Evolutionary conservation across 2,329 filamentous ascomycete species (phyloP).

Genomic region (Penicillium sp.): DNA sequence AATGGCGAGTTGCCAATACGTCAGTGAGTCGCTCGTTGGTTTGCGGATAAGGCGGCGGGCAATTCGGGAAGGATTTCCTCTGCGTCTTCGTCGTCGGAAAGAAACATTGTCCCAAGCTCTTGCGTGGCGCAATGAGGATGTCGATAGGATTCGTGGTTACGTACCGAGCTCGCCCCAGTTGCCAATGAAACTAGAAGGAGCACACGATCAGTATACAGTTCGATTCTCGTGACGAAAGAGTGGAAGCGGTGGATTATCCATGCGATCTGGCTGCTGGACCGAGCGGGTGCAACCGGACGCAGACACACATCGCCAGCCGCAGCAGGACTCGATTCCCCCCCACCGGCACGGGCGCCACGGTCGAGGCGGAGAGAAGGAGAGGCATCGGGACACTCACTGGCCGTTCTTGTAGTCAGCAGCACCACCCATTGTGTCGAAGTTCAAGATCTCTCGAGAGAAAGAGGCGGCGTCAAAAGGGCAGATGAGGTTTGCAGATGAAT

Average conservation of each 20-base stretch:
- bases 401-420: conserved; percentile 39
- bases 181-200: conserved; percentile 60
- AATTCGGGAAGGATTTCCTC: neutral
- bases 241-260: too few relatives aligned
- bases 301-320: neutral
- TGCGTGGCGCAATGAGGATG: conserved; percentile 10
- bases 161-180: conserved; percentile 70
- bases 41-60: too few relatives aligned
- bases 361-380: neutral
- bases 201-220: too few relatives aligned
- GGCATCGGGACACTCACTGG: conserved; percentile 32
- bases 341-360: too few relatives aligned
- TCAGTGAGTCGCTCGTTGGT: neutral
- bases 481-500: conserved; percentile 8
- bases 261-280: conserved; percentile 2
- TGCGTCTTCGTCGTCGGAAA: neutral
- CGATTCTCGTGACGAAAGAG: too few relatives aligned
- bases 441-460: conserved; percentile 7
- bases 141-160: conserved; percentile 32
- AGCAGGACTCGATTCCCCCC: too few relatives aligned
- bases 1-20: neutral
- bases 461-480: conserved; percentile 7
- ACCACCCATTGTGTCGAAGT: conserved; percentile 34
- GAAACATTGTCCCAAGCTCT: neutral
- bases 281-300: conserved; percentile 20